Conservation (phyloP, 208 protist genomes). For the Leishmania braziliensis region DNA sequence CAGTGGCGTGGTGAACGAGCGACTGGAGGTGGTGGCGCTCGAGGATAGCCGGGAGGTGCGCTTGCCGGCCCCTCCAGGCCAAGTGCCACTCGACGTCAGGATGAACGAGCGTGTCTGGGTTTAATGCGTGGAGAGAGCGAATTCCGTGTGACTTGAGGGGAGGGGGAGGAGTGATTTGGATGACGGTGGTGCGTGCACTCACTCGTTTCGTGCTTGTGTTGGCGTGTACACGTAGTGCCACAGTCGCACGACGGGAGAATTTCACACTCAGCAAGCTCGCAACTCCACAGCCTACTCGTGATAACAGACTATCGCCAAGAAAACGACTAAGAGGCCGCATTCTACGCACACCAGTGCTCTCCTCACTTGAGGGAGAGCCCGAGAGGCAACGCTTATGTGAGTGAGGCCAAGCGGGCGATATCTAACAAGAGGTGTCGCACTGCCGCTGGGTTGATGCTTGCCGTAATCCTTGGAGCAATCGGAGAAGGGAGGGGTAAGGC, state of each 20-base stretch:
- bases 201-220: background rate
- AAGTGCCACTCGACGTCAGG: constrained; percentile 38
- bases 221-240: background rate
- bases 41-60: constrained; percentile 52
- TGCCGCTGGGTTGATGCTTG: background rate
- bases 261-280: background rate
- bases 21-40: constrained; percentile 71
- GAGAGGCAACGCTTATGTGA: background rate
- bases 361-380: background rate
- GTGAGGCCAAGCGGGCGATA: background rate
- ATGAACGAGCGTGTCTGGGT: constrained; percentile 79
- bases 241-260: background rate
- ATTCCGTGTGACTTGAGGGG: background rate
- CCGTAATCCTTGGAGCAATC: background rate
- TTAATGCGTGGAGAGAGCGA: constrained; percentile 16
- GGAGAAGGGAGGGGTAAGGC: background rate
- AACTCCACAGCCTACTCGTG: background rate
- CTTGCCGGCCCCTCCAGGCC: constrained; percentile 21
- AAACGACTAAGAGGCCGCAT: no score
- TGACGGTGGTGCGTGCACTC: background rate
- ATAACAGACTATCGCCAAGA: background rate
- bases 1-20: constrained; percentile 71
- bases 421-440: no score
- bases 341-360: background rate
- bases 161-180: background rate